Evolutionary conservation across 805 yeast genomes (phyloP), one percentile per base, ranked within the genome.

Genomic region (Cyberlindnera lachancei): DNA sequence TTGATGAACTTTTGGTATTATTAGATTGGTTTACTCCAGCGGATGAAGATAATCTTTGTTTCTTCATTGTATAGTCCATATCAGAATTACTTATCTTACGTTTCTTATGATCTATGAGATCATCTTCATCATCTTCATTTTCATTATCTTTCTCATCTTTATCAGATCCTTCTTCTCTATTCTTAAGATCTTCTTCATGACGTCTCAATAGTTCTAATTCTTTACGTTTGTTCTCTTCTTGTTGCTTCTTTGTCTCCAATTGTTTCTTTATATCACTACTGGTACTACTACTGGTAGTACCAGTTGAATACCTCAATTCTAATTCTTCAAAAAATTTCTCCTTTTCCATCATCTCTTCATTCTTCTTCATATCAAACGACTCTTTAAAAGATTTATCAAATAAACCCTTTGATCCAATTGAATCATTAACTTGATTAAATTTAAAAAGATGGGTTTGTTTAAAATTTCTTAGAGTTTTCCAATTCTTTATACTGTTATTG

Each of bases 381-480:
- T 40, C 32, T 18, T 49, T 47, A 23, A 52, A 25, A 2, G 41
- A 16, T 1, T 41, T 34, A 35, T 61, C 54, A 38, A 58, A 64
- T n/a, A 66, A 38, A 3, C 71, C 71, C 4, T 47, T 47, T 9
- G 62, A 35, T 10, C 70, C 71, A 7, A 48, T 43, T 0, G 39
- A 36, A 25, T 55, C 63, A 33, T 56, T 53, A 11, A 61, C 61
- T 11, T 55, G 51, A 18, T 44, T 52, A 27, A 68, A 61, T 17
- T 61, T 52, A 32, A 56, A 55, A 43, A 71, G 40, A 21, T 52
- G 44, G 7, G 53, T 52, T 5, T 53, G 52, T 37, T 73, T 48
- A 4, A 68, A 54, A 5, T 59, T 46, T 33, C 75, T 57, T 25
- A 68, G 40, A 1, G 60, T 61, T 33, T 64, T 62, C 75, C 75